These are phyloP conservation scores for Pseudonectria foliicola DNA, from an alignment of 2,329 filamentous ascomycete genomes.

Conservation along the genomic window DNA sequence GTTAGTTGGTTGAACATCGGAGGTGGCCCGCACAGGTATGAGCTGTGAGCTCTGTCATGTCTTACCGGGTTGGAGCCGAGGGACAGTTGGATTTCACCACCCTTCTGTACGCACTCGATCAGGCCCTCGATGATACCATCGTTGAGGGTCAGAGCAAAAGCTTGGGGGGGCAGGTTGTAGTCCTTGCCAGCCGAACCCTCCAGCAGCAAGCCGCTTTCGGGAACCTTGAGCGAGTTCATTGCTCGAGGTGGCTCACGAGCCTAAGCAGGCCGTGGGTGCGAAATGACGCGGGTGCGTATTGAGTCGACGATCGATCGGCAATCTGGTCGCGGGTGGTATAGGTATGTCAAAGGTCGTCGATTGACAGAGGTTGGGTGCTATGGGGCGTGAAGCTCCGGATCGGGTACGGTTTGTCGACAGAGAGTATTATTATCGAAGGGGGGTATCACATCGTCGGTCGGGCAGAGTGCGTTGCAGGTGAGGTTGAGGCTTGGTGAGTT, in stretches of 20 bases:
- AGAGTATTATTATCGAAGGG: not conserved
- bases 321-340: conserved; percentile 1
- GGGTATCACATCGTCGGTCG: conserved; percentile 19
- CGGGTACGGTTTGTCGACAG: not conserved
- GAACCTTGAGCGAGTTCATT: conserved; percentile 51
- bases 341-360: conserved; percentile 13
- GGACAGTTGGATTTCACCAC: conserved; percentile 48
- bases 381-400: not conserved
- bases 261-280: conserved; percentile 19
- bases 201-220: conserved; percentile 51
- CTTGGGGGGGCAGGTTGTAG: conserved; percentile 43
- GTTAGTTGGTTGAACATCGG: conserved; percentile 5
- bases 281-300: conserved; percentile 20
- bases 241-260: conserved; percentile 22
- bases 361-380: too few species aligned
- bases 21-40: too few species aligned
- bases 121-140: conserved; percentile 54
- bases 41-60: conserved; percentile 7
- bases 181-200: conserved; percentile 41
- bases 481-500: conserved; percentile 10
- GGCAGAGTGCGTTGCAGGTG: conserved; percentile 17
- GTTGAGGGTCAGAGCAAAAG: conserved; percentile 51
- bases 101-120: conserved; percentile 52
- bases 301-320: conserved; percentile 18
- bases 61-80: conserved; percentile 55